phyloP scores from a whole-genome alignment of 805 yeast genomes.

The Teunomyces stri region DNA sequence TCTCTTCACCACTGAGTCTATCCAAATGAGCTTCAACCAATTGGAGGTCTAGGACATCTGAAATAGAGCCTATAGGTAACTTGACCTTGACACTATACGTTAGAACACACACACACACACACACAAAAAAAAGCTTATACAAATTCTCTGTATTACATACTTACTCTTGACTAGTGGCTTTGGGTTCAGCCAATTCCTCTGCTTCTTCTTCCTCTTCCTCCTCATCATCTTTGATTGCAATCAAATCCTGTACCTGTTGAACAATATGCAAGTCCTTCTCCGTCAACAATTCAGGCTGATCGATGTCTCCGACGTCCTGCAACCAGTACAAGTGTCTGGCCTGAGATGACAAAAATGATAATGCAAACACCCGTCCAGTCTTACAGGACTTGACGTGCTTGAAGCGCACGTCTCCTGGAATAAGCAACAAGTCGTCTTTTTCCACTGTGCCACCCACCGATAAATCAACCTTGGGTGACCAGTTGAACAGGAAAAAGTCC shows the following conservation, averaged over 20 bases:
- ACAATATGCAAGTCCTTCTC: conserved; percentile 53
- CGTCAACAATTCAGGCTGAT: conserved; percentile 54
- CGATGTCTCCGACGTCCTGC: conserved; percentile 70
- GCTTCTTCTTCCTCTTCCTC: conserved; percentile 20
- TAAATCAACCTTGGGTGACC: conserved; percentile 64
- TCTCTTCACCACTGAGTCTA: conserved; percentile 29
- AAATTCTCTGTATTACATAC: neutral
- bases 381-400: conserved; percentile 64
- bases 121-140: neutral
- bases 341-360: conserved; percentile 62
- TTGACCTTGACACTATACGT: conserved; percentile 6
- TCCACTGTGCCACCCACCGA: conserved; percentile 39
- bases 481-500: conserved; percentile 63
- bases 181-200: neutral
- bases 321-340: conserved; percentile 68
- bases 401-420: conserved; percentile 86
- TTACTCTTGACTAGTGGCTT: conserved; percentile 1
- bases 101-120: neutral
- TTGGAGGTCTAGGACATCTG: conserved; percentile 33
- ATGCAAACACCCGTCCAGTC: conserved; percentile 74
- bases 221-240: conserved; percentile 40
- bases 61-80: conserved; percentile 29
- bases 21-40: conserved; percentile 32
- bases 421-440: conserved; percentile 63
- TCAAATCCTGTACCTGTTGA: conserved; percentile 46